Base-by-base conservation (phyloP, 2,329 filamentous ascomycete genomes). In the Chalaropsis ovoidea region DNA sequence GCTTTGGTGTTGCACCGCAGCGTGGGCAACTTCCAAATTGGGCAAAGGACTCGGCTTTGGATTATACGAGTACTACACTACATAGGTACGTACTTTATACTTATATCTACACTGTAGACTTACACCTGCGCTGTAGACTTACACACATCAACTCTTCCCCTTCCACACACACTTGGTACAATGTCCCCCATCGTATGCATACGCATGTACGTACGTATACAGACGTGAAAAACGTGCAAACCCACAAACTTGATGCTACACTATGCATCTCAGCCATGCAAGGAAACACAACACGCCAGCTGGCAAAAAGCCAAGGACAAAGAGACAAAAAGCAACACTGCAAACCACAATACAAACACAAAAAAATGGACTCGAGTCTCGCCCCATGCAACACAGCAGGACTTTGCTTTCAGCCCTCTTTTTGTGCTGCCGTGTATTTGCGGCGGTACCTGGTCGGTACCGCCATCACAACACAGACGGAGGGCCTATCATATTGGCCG, bases 351-450 rank as follows among this genome's bases (percentile, higher is more conserved):
- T 39, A 39, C 35, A 39, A 6, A 39, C 35, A 39, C 35, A 6
- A 39, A 39, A 39, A 39, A 31, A 31, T 10, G 35, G 5, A 39
- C 35, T 39, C 35, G 35, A 39, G 35, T 39, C 35, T 39, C 35
- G 35, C 35, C 1, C 35, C 35, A 39, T 10, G 35, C 35, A 39
- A 52, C 47, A 52, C 47, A 52, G 15, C 47, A 52, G 24, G 22
- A 22, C 47, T 35, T 58, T 58, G 24, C 17, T 31, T 58, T 58
- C 24, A 58, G 54, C 54, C 31, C 27, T 58, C 24, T 31, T n/a
- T 39, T 58, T 58, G 54, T 58, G 27, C 54, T 39, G 54, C 27
- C 54, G 27, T 58, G 54, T 17, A n/a, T 10, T 31, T 58, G 54
- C 24, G 31, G 54, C 54, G 31, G 54, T 58, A 58, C 31, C 54